phyloP scores from a whole-genome alignment of 257 asterid species.

The Oldenlandia corymbosa region DNA sequence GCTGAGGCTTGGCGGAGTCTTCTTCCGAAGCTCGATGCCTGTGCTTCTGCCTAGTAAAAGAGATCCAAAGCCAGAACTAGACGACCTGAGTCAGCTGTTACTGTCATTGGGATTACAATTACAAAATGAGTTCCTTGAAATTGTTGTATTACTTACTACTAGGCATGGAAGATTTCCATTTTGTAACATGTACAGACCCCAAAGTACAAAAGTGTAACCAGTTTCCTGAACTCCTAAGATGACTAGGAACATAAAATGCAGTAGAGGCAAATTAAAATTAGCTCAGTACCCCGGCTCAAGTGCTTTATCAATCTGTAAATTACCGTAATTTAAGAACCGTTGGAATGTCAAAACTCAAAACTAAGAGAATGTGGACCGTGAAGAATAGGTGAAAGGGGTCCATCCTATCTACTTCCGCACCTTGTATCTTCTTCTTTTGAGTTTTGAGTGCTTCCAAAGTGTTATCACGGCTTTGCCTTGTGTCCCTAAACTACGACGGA shows the following conservation, averaged over 20 bases:
- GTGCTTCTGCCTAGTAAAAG: constrained; percentile 30
- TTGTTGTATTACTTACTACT: constrained; percentile 13
- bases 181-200: constrained; percentile 44
- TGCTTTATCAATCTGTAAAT: no score
- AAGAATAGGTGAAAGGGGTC: background rate
- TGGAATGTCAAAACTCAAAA: no score
- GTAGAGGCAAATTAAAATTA: no score
- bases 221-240: background rate
- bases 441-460: background rate
- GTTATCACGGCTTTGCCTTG: no score
- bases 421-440: background rate
- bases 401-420: constrained; percentile 6
- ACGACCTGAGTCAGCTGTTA: no score
- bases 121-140: no score
- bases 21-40: constrained; percentile 89
- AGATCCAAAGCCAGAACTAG: no score
- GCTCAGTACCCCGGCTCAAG: no score
- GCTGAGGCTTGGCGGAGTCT: constrained; percentile 95
- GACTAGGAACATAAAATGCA: background rate
- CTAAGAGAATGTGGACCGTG: constrained; percentile 1
- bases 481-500: background rate
- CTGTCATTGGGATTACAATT: no score
- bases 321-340: no score
- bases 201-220: background rate
- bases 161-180: constrained; percentile 14